Evolutionary conservation across 2,329 filamentous ascomycete genomes (phyloP).

Genomic region (Drechslerella dactyloides): DNA sequence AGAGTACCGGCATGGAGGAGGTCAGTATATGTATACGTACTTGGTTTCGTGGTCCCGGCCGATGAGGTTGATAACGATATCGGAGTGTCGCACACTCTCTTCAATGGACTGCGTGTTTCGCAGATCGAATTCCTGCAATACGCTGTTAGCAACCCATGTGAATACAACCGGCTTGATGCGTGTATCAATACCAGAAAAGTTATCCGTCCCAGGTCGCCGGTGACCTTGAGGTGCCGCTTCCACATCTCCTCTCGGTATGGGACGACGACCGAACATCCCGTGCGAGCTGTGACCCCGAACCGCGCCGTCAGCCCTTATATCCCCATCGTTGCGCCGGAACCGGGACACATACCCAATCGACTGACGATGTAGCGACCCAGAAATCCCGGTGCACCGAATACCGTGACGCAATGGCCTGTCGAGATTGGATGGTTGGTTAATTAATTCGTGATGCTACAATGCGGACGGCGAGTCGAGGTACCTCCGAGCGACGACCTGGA

Average conservation of each 20-base stretch:
- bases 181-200: conserved; percentile 72
- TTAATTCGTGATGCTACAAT: conserved; percentile 19
- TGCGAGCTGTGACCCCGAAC: conserved; percentile 68
- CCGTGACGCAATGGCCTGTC: conserved; percentile 89
- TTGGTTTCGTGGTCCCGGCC: conserved; percentile 96
- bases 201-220: conserved; percentile 90
- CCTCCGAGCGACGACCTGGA: conserved; percentile 82
- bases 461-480: conserved; percentile 59
- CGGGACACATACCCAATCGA: conserved; percentile 71
- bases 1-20: not conserved
- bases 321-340: not conserved
- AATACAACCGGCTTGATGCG: not conserved
- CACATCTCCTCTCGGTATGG: conserved; percentile 97
- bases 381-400: conserved; percentile 96
- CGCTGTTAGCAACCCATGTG: conserved; percentile 12
- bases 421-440: conserved; percentile 50
- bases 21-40: conserved; percentile 61
- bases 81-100: conserved; percentile 93
- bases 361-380: conserved; percentile 97
- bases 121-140: conserved; percentile 86
- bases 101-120: conserved; percentile 94
- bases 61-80: conserved; percentile 95
- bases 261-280: conserved; percentile 91
- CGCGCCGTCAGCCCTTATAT: conserved; percentile 15
- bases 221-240: conserved; percentile 93